Evolutionary conservation across 176 grass and related monocot species (phyloP), one percentile per base, ranked within the genome.

Genomic region (Aegilops longissima): DNA sequence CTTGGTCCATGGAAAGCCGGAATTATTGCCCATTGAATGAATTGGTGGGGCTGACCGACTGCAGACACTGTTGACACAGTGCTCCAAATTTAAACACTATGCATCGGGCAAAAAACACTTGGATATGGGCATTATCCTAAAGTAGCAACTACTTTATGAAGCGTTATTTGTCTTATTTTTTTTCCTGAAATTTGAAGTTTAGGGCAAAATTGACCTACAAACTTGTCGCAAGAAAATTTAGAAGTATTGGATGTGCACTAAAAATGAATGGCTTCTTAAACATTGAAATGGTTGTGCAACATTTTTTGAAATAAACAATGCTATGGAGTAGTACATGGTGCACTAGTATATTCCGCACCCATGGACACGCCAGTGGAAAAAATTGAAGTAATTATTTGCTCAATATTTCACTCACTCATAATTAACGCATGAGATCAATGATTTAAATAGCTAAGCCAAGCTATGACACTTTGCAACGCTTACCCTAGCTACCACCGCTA

Each of bases 11-110:
- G 69, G 31, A 70, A 31, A 18, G 4, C 44, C 49, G 5, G 30
- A 77, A 91, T 88, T 78, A 88, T 91, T 88, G 85, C 51, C 24
- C 18, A 24, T 40, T 86, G 8, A 85, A 75, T 86, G 8, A 85
- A 75, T 82, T 61, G 24, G 2, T 54, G 51, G 51, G 51, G 51
- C 51, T 54, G 16, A 54, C 42, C 5, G 8, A 25, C n/a, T 31
- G 42, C 69, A 13, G 2, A 6, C 38, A 72, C 69, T 72, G 69
- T 72, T 40, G 4, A n/a, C 21, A 42, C 69, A 72, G 36, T 10
- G 6, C 21, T 6, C 18, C 36, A 4, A 12, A 77, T 77, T 44
- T 73, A 73, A 42, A 12, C 70, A 23, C 70, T 59, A 21, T 59
- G 56, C 18, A 21, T 73, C 51, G 16, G 51, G 5, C 2, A 18